Percentiles rank a stretch among this genome's conserved stretches.
These are phyloP conservation scores for Echinosophora koreensis DNA, from an alignment of 306 rosid genomes.

Conservation along the genomic window DNA sequence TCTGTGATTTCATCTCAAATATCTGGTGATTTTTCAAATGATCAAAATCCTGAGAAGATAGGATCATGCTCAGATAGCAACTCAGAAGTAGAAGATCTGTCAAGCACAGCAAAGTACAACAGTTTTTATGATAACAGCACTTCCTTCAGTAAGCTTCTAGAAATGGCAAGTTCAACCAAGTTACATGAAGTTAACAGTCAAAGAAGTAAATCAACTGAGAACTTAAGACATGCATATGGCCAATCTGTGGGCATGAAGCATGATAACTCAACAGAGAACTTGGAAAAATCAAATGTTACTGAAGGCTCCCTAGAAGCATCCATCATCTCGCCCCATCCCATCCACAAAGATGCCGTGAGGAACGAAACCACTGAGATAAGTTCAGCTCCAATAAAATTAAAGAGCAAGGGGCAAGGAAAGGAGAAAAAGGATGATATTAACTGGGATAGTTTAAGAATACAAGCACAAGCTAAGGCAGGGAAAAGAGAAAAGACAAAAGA, in stretches of 20 bases:
- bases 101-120: slow-evolving; percentile 55
- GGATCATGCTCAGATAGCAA: slow-evolving; percentile 73
- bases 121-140: slow-evolving; percentile 38
- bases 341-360: slow-evolving; percentile 45
- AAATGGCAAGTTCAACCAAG: slow-evolving; percentile 48
- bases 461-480: slow-evolving; percentile 66
- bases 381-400: slow-evolving; percentile 56
- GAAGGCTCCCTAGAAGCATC: slow-evolving; percentile 50
- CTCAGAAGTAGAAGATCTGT: slow-evolving; percentile 73
- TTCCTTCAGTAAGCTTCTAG: slow-evolving; percentile 49
- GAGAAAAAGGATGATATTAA: slow-evolving; percentile 56
- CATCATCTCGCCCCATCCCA: slow-evolving; percentile 35
- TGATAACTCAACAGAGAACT: slow-evolving; percentile 40
- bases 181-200: slow-evolving; percentile 36
- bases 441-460: slow-evolving; percentile 84
- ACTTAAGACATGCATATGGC: slow-evolving; percentile 16
- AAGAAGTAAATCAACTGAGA: slow-evolving; percentile 40
- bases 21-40: slow-evolving; percentile 62
- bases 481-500: slow-evolving; percentile 66
- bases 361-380: slow-evolving; percentile 60
- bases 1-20: slow-evolving; percentile 64
- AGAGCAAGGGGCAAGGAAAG: slow-evolving; percentile 58
- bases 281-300: slow-evolving; percentile 40
- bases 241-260: slow-evolving; percentile 41
- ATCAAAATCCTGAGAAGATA: slow-evolving; percentile 71